Percentiles rank a stretch among this genome's conserved stretches.
Evolutionary conservation across 805 yeast species (phyloP).

Genomic region (Kockiozyma suomiensis): DNA sequence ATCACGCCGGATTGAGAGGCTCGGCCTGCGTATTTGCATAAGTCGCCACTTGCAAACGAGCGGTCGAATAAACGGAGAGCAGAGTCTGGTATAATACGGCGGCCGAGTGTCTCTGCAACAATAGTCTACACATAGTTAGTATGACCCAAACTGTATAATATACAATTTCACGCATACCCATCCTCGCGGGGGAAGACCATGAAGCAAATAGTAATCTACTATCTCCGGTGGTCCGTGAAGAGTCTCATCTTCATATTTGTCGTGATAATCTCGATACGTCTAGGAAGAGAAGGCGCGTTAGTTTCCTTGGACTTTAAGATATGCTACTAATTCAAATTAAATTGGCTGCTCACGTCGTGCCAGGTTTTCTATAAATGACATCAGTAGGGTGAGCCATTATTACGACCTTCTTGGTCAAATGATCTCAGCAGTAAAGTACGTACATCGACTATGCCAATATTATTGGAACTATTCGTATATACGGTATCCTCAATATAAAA

Average conservation of each 20-base stretch:
- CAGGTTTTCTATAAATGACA: constrained; percentile 26
- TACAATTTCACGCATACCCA: constrained; percentile 20
- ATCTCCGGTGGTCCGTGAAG: constrained; percentile 32
- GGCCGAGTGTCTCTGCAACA: constrained; percentile 22
- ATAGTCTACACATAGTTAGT: constrained; percentile 14
- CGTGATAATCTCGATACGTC: constrained; percentile 25
- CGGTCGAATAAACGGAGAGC: constrained; percentile 32
- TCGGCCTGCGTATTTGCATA: constrained; percentile 18
- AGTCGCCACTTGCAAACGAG: constrained; percentile 27
- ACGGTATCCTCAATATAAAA: constrained; percentile 32
- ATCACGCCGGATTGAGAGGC: constrained; percentile 29
- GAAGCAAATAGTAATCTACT: constrained; percentile 9
- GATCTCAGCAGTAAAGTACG: neutral
- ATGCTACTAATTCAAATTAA: neutral
- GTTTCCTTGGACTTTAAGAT: no score
- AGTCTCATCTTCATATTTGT: constrained; percentile 12
- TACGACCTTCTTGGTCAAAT: no score
- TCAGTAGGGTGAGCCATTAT: neutral
- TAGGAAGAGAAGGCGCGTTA: neutral
- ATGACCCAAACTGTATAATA: neutral
- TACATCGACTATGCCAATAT: constrained; percentile 31
- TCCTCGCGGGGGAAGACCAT: constrained; percentile 32
- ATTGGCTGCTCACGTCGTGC: constrained; percentile 26
- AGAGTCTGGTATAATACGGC: constrained; percentile 27
- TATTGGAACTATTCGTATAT: constrained; percentile 14